phyloP scores from a whole-genome alignment of 371 early-diverging fungal species.

The Mucor sp. region DNA sequence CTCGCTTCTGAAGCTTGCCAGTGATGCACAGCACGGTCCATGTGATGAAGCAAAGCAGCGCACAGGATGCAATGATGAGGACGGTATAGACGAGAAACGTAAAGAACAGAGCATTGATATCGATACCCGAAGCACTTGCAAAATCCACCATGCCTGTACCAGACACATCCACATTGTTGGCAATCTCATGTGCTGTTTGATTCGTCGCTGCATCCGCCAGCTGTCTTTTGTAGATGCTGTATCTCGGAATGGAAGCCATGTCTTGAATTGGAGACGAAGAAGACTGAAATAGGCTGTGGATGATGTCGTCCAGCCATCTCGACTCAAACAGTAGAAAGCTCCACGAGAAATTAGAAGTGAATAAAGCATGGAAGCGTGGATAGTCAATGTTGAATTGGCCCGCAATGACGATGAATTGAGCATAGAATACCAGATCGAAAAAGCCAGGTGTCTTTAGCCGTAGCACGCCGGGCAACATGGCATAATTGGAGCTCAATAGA shows the following conservation, averaged over 20 bases:
- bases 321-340: conserved; percentile 45
- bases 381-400: conserved; percentile 56
- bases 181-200: background rate
- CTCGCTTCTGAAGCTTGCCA: background rate
- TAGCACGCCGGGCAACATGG: conserved; percentile 48
- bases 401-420: conserved; percentile 54
- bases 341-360: conserved; percentile 61
- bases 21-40: conserved; percentile 12
- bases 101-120: conserved; percentile 44
- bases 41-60: conserved; percentile 21
- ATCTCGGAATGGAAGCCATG: conserved; percentile 7
- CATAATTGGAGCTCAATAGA: conserved; percentile 55
- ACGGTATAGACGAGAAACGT: conserved; percentile 33
- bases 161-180: conserved; percentile 19
- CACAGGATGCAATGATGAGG: conserved; percentile 29
- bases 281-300: conserved; percentile 1
- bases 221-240: conserved; percentile 22
- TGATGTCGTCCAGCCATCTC: conserved; percentile 16
- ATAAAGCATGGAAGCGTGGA: conserved; percentile 54
- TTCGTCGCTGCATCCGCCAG: background rate
- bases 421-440: conserved; percentile 55
- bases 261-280: background rate
- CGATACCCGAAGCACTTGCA: conserved; percentile 45
- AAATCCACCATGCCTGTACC: conserved; percentile 46
- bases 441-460: conserved; percentile 60